Percentiles rank a stretch among this genome's conserved stretches.
phyloP scores from a whole-genome alignment of 1,139 yeast genomes.

The Lodderomyces beijingensis region DNA sequence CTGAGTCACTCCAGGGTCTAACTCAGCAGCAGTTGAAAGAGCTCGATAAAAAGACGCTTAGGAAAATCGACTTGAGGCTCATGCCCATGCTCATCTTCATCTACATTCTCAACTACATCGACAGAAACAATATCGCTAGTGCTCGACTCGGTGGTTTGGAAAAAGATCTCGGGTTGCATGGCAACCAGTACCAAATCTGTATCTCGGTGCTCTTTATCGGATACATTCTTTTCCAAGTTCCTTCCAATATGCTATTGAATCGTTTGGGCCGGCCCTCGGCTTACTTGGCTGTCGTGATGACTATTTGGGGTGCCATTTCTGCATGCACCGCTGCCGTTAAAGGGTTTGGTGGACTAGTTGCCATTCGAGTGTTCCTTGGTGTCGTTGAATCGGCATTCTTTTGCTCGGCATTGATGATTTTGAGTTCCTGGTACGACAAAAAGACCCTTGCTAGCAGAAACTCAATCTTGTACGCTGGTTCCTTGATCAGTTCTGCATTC shows the following conservation, averaged over 20 bases:
- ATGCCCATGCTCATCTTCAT: constrained; percentile 53
- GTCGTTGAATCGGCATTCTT: constrained; percentile 57
- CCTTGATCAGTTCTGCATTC: constrained; percentile 76
- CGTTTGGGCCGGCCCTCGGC: constrained; percentile 48
- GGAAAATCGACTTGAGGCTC: constrained; percentile 50
- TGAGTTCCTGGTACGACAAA: constrained; percentile 48
- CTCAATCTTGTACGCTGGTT: constrained; percentile 58
- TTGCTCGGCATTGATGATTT: constrained; percentile 47
- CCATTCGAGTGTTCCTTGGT: constrained; percentile 39
- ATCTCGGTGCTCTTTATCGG: constrained; percentile 59
- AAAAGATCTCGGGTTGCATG: constrained; percentile 44
- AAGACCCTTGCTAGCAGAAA: constrained; percentile 49
- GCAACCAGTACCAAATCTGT: constrained; percentile 51
- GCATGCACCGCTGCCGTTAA: constrained; percentile 34
- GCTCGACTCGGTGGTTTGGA: constrained; percentile 58
- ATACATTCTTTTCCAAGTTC: constrained; percentile 57
- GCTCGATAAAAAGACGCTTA: constrained; percentile 36
- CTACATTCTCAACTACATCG: constrained; percentile 52
- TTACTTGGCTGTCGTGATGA: constrained; percentile 48
- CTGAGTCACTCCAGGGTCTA: constrained; percentile 31
- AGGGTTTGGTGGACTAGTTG: constrained; percentile 29
- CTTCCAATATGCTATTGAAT: constrained; percentile 47
- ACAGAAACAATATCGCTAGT: constrained; percentile 58
- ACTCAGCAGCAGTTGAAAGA: constrained; percentile 32
- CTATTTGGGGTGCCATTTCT: constrained; percentile 50